Evolutionary conservation across 2,329 filamentous ascomycete genomes (phyloP), one percentile per base, ranked within the genome.

Genomic region (Fusarium tjaetaba): DNA sequence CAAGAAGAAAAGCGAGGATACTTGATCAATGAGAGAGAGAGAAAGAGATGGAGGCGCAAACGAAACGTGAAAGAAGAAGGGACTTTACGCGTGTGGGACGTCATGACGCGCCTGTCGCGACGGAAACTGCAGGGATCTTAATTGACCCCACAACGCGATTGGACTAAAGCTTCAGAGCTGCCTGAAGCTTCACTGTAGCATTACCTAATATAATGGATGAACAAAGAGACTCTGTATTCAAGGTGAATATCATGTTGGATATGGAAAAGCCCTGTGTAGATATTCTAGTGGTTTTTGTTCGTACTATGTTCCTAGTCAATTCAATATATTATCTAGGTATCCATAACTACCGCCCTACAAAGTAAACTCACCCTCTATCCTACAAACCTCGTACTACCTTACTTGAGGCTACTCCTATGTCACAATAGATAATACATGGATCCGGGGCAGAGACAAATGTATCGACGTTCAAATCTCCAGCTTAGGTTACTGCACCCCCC

Each of bases 401-500:
- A 38, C 28, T 20, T 13, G 22, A 43, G 15, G 20, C 41, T 39
- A n/a, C 16, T 8, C 14, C 15, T 32, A 39, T 24, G 15, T 16
- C 45, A 38, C 24, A 30, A 38, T 20, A 26, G 7, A 42, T 18
- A 30, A 36, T 15, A n/a, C 8, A 49, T 49, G 11, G 26, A 16
- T 36, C 8, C 18, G 30, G 22, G 16, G 11, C 24, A 38, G n/a
- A 65, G n/a, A 61, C 41, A 52, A 78, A 84, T 86, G 84, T 86
- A 80, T 84, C 84, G 82, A 83, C 78, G 74, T 73, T 79, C 79
- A 81, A 80, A 80, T 80, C 76, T 83, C 82, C 81, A 74, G 76
- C 77, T 73, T 72, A 79, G 80, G 61, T 65, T 38, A 60, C 30
- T 53, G 41, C 60, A 62, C 71, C 80, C 81, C 79, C 80, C 76